Percentiles rank a stretch among this genome's conserved stretches.
Conservation (phyloP, 2,329 filamentous ascomycete genomes). For the Aspergillus spinulosporus region DNA sequence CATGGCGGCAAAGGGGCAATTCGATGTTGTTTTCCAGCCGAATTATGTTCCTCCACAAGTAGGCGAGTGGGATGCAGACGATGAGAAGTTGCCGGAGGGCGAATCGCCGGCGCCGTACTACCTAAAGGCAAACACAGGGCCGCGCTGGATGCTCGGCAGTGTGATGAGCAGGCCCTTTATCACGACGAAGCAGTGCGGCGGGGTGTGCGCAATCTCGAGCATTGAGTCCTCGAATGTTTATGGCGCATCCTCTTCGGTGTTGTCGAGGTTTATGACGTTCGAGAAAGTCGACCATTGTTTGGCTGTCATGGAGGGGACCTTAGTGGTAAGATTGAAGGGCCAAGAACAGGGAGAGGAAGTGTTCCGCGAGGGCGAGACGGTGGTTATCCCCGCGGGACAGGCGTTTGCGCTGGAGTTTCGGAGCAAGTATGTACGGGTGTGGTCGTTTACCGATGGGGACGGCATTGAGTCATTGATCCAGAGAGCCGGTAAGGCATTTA, state of each 20-base stretch:
- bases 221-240: constrained; percentile 49
- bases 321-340: constrained; percentile 46
- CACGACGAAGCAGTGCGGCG: constrained; percentile 49
- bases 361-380: constrained; percentile 51
- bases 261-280: constrained; percentile 47
- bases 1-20: constrained; percentile 56
- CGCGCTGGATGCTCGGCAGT: constrained; percentile 35
- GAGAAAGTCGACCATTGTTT: constrained; percentile 54
- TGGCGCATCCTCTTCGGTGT: constrained; percentile 31
- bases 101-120: constrained; percentile 51
- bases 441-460: constrained; percentile 52
- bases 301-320: constrained; percentile 49
- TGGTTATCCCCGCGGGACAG: constrained; percentile 51
- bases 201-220: constrained; percentile 55
- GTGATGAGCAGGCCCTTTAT: constrained; percentile 48
- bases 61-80: constrained; percentile 28
- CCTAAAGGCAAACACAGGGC: constrained; percentile 50
- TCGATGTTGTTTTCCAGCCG: constrained; percentile 57
- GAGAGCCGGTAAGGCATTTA: constrained; percentile 36
- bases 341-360: constrained; percentile 25
- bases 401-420: constrained; percentile 48
- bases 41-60: constrained; percentile 50
- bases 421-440: constrained; percentile 50
- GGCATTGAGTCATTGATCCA: constrained; percentile 52
- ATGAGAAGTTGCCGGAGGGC: constrained; percentile 26